Evolutionary conservation across 192 early-diverging fungal species (phyloP).

Genomic region (Gaertneriomyces semiglobifer): DNA sequence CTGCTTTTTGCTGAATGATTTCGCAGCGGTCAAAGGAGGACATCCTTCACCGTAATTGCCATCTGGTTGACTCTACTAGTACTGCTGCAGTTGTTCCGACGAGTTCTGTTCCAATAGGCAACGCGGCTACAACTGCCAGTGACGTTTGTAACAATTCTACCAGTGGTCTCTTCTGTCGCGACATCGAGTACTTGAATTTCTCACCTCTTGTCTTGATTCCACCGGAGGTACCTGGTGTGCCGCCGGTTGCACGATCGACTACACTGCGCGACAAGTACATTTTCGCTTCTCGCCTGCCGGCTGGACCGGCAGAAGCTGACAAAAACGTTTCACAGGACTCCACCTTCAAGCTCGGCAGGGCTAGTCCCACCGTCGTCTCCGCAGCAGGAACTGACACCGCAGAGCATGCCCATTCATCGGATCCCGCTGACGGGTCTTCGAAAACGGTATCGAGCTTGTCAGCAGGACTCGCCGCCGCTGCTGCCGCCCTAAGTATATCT

Average conservation of each 20-base stretch:
- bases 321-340: no score
- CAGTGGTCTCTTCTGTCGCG: neutral
- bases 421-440: neutral
- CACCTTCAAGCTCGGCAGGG: conserved; percentile 5
- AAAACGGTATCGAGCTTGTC: conserved; percentile 13
- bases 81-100: no score
- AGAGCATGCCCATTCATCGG: neutral
- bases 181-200: conserved; percentile 16
- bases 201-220: conserved; percentile 11
- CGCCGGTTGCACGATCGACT: conserved; percentile 8
- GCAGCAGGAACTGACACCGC: neutral
- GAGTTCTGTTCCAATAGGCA: no score
- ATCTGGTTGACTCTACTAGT: no score
- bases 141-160: no score
- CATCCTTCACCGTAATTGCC: no score
- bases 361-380: neutral
- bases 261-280: conserved; percentile 21
- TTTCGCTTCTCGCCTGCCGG: conserved; percentile 1
- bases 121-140: no score
- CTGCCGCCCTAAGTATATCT: conserved; percentile 6
- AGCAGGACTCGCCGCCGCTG: conserved; percentile 23
- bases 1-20: no score
- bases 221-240: conserved; percentile 17
- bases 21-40: no score
- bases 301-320: neutral